Evolutionary conservation across 2,329 filamentous ascomycete genomes (phyloP).

Genomic region (Canariomyces notabilis): DNA sequence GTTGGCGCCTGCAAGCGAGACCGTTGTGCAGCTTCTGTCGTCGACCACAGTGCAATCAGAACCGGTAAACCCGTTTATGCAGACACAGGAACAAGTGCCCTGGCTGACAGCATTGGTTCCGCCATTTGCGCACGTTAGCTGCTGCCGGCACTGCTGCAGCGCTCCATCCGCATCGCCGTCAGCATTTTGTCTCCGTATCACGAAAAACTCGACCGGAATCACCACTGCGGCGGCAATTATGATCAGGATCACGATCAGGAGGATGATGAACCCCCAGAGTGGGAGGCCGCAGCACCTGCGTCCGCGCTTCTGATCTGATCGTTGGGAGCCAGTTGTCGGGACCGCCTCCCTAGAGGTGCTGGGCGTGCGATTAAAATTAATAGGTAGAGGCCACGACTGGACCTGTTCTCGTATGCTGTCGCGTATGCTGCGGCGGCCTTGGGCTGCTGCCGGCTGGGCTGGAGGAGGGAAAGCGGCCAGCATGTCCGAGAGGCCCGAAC

Average conservation of each 20-base stretch:
- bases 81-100: slow-evolving; percentile 76
- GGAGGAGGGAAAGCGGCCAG: slow-evolving; percentile 61
- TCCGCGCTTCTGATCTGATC: slow-evolving; percentile 30
- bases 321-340: slow-evolving; percentile 10
- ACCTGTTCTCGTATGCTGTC: slow-evolving; percentile 46
- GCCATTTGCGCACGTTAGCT: slow-evolving; percentile 69
- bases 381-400: slow-evolving; percentile 47
- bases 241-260: slow-evolving; percentile 60
- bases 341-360: slow-evolving; percentile 20
- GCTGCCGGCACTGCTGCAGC: slow-evolving; percentile 52
- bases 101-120: slow-evolving; percentile 68
- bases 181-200: slow-evolving; percentile 46
- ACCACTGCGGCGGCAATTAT: slow-evolving; percentile 77
- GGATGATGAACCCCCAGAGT: slow-evolving; percentile 67
- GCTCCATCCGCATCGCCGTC: slow-evolving; percentile 31
- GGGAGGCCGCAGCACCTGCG: slow-evolving; percentile 81
- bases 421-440: slow-evolving; percentile 35
- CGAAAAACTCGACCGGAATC: slow-evolving; percentile 64
- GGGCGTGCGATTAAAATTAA: slow-evolving; percentile 25
- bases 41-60: slow-evolving; percentile 45
- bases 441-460: slow-evolving; percentile 40
- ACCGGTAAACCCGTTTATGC: slow-evolving; percentile 77
- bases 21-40: slow-evolving; percentile 49
- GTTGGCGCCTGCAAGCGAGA: slow-evolving; percentile 38
- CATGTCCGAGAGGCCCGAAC: slow-evolving; percentile 58